Evolutionary conservation across 2,329 filamentous ascomycete species (phyloP), one percentile per base, ranked within the genome.

Genomic region (Tolypocladium endophyticum): DNA sequence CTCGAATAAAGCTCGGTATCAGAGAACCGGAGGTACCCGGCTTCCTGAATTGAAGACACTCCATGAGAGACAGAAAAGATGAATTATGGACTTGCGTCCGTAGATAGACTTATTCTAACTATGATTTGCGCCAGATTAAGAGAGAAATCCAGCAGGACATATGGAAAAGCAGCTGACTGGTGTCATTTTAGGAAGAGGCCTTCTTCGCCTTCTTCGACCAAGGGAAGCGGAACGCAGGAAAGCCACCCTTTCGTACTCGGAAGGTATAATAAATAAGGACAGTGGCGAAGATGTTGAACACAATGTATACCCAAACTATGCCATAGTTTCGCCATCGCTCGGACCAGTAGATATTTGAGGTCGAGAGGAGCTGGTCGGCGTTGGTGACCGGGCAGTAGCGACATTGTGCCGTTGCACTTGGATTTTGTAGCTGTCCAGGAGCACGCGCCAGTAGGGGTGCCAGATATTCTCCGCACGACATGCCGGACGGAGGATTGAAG

Each of bases 271-370:
- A 90, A 1, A 86, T 71, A 14, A 77, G 63, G 2, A 88, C 74
- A 0, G 86, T 85, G 2, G 79, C 73, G 45, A 72, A 71, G 45
- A 88, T 79, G 65, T 90, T 88, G 70, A 89, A 87, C 0, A 73
- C 61, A 45, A 90, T 80, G 65, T 81, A 90, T 0, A 77, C 84
- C 81, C 85, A 90, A 66, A 90, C 74, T 47, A 90, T 77, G 1
- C 87, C 88, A 60, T 85, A 89, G 68, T 90, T 88, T 60, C 87
- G 77, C 87, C 87, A 90, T 3, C 83, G 68, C 58, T 87, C 77
- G 3, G 61, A 66, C 64, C 80, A 87, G 28, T 69, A 72, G 47
- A 87, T 81, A 11, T 70, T 63, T 1, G 76, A 77, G 0, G 67
- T 71, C 2, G 74, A 71, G 0, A 86, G 68, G 57, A 72, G 90